Conservation (phyloP, 116 monocot species). For the Zostera marina region DNA sequence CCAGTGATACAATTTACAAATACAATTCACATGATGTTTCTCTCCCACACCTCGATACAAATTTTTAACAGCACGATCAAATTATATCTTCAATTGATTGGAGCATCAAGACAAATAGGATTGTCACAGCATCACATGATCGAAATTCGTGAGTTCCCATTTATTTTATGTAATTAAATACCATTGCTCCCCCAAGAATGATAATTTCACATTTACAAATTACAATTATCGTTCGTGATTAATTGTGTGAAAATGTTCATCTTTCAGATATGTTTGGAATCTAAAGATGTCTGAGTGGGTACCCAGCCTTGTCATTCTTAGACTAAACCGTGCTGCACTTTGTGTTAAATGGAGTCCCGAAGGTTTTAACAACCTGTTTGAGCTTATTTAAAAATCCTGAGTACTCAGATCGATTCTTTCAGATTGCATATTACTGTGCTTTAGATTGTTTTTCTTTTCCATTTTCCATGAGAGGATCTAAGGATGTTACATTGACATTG, state of each 20-base stretch:
- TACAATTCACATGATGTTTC: no score
- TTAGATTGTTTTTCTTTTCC: not conserved
- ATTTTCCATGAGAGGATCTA: not conserved
- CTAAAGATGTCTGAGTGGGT: slow-evolving; percentile 81
- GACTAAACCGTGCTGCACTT: slow-evolving; percentile 93
- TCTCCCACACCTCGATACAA: no score
- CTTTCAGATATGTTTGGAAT: slow-evolving; percentile 88
- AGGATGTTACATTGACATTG: not conserved
- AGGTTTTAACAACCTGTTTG: slow-evolving; percentile 10
- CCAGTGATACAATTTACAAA: no score
- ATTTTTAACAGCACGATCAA: slow-evolving; percentile 75
- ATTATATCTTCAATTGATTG: slow-evolving; percentile 93
- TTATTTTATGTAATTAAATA: not conserved
- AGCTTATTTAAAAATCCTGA: no score
- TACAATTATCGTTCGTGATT: not conserved
- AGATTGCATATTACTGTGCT: no score
- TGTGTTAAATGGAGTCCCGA: slow-evolving; percentile 97
- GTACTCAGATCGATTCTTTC: no score
- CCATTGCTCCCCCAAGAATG: no score
- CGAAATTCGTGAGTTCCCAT: slow-evolving; percentile 78
- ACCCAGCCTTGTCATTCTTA: slow-evolving; percentile 93
- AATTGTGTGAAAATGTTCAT: not conserved
- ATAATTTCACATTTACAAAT: no score
- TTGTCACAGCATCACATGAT: slow-evolving; percentile 97
- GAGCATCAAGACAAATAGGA: slow-evolving; percentile 75